Conservation (phyloP, 176 grass and related monocot species). For the Ananas comosus region DNA sequence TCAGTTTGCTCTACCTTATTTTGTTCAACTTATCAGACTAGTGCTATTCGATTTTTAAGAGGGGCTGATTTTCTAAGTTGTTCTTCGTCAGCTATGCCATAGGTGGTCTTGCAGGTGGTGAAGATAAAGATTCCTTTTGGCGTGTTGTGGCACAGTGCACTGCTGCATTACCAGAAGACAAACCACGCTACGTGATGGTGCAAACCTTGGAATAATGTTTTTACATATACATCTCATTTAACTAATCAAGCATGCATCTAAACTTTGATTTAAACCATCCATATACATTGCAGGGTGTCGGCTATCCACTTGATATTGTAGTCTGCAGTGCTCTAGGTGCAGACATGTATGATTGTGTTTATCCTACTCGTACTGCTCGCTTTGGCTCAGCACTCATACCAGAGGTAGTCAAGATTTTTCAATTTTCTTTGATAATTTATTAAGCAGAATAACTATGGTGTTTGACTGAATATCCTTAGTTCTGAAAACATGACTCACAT, state of each 20-base stretch:
- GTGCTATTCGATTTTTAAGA: slow-evolving; percentile 9
- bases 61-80: slow-evolving; percentile 12
- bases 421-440: neutral
- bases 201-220: slow-evolving; percentile 9
- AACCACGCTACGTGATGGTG: slow-evolving; percentile 98
- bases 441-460: neutral
- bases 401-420: slow-evolving; percentile 46
- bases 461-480: neutral
- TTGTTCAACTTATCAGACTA: neutral
- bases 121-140: slow-evolving; percentile 98
- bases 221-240: neutral
- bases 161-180: slow-evolving; percentile 84
- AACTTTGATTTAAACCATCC: slow-evolving; percentile 7
- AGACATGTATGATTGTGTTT: slow-evolving; percentile 98
- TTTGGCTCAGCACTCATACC: slow-evolving; percentile 89
- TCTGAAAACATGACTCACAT: neutral
- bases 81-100: slow-evolving; percentile 70
- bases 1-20: no score
- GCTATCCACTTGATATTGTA: slow-evolving; percentile 97
- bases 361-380: slow-evolving; percentile 87
- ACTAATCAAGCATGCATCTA: neutral
- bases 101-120: slow-evolving; percentile 92
- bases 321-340: slow-evolving; percentile 97
- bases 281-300: slow-evolving; percentile 65
- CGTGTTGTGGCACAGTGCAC: slow-evolving; percentile 91